These are phyloP conservation scores for Hirsutella thompsonii DNA, from an alignment of 2,329 filamentous ascomycete genomes.

Conservation along the genomic window DNA sequence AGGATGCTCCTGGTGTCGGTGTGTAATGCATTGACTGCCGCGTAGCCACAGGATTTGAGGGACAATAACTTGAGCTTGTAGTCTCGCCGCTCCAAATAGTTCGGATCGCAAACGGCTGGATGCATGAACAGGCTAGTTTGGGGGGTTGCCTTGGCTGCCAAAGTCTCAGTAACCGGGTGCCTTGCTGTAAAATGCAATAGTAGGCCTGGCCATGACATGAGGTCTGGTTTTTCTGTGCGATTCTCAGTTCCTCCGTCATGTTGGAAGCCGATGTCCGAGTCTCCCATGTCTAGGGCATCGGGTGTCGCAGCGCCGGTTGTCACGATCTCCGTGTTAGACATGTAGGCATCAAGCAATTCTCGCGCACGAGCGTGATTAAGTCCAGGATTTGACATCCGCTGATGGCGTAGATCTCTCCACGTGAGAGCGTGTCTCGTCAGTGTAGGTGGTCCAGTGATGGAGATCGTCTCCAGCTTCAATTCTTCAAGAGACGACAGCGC, in stretches of 20 bases:
- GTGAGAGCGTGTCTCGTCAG: slow-evolving; percentile 9
- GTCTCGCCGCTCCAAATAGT: slow-evolving; percentile 10
- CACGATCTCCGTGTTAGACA: not conserved
- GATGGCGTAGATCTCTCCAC: slow-evolving; percentile 1
- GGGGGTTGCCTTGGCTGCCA: not conserved
- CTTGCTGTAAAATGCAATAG: too few relatives aligned
- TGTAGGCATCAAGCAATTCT: slow-evolving; percentile 3
- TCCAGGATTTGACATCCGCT: not conserved
- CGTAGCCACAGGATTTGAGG: slow-evolving; percentile 51
- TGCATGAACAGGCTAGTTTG: not conserved
- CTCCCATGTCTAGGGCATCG: too few relatives aligned
- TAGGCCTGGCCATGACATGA: too few relatives aligned
- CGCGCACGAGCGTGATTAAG: not conserved
- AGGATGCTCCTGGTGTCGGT: slow-evolving; percentile 24
- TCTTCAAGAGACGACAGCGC: slow-evolving; percentile 32
- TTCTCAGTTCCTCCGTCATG: too few relatives aligned
- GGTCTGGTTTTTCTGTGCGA: too few relatives aligned
- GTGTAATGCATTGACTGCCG: slow-evolving; percentile 22
- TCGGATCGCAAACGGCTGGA: not conserved
- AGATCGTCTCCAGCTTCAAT: slow-evolving; percentile 51
- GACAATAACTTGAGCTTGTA: slow-evolving; percentile 26
- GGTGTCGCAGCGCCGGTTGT: too few relatives aligned
- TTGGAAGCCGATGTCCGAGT: too few relatives aligned
- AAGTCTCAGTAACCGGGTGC: too few relatives aligned
- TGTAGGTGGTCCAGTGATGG: slow-evolving; percentile 37